Percentiles rank a stretch among this genome's conserved stretches.
Evolutionary conservation across 164 flowering plant species (phyloP).

Genomic region (Vitis cinerea): DNA sequence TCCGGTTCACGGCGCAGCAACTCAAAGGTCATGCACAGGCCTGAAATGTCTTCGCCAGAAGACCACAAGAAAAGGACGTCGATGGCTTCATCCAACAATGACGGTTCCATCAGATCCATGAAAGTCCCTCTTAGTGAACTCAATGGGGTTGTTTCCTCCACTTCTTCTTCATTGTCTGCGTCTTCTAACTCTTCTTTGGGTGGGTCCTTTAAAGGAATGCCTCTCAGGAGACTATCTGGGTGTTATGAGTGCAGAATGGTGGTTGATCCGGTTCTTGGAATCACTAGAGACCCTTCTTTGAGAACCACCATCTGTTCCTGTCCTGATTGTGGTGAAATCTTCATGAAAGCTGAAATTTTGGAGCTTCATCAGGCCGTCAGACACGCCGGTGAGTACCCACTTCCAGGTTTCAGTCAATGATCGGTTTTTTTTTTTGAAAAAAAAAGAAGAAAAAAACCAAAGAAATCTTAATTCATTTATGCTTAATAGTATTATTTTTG

Average conservation of each 20-base stretch:
- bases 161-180: constrained; percentile 33
- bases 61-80: constrained; percentile 43
- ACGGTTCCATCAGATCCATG: constrained; percentile 42
- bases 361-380: constrained; percentile 83
- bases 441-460: background rate
- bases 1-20: constrained; percentile 82
- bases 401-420: no score
- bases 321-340: constrained; percentile 78
- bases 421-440: constrained; percentile 16
- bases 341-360: constrained; percentile 70
- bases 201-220: constrained; percentile 66
- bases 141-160: constrained; percentile 30
- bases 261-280: constrained; percentile 73
- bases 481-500: no score
- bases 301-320: constrained; percentile 63
- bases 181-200: constrained; percentile 32
- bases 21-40: constrained; percentile 74
- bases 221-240: constrained; percentile 71
- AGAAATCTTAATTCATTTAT: no score
- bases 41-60: constrained; percentile 53
- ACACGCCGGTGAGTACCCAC: constrained; percentile 71
- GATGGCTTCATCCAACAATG: constrained; percentile 15
- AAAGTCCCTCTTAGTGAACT: constrained; percentile 39
- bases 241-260: constrained; percentile 93
- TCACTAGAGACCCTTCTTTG: constrained; percentile 62